Evolutionary conservation across 2,329 filamentous ascomycete species (phyloP).

Genomic region (Emmonsiellopsis sp.): DNA sequence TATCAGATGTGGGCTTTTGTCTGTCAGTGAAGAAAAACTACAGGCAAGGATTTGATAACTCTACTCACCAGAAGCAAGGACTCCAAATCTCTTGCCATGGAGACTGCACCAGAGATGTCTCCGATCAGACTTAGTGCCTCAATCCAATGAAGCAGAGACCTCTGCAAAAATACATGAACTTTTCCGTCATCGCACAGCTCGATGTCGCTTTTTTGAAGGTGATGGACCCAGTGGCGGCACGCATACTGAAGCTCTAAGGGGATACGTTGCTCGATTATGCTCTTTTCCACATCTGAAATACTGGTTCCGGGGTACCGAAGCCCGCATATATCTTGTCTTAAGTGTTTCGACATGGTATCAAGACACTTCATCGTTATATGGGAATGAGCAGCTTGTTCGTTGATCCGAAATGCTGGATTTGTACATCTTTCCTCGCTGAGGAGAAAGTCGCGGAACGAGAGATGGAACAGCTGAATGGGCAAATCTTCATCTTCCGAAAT

Average conservation of each 20-base stretch:
- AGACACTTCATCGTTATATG: constrained; percentile 10
- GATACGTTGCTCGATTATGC: background rate
- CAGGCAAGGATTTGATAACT: background rate
- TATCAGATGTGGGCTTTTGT: background rate
- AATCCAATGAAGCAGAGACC: constrained; percentile 2
- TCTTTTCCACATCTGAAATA: background rate
- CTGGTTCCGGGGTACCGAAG: constrained; percentile 9
- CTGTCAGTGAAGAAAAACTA: background rate
- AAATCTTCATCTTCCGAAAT: constrained; percentile 10
- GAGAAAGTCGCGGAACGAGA: constrained; percentile 22
- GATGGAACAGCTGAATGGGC: constrained; percentile 17
- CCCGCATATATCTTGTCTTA: constrained; percentile 14
- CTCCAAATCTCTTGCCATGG: background rate
- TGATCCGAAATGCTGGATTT: constrained; percentile 11
- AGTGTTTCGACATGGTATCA: constrained; percentile 6
- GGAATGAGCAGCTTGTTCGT: constrained; percentile 9
- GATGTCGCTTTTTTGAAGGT: background rate
- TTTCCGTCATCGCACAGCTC: background rate
- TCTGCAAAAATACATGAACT: background rate
- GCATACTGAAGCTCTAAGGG: constrained; percentile 1
- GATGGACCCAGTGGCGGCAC: background rate
- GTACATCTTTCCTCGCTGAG: constrained; percentile 8
- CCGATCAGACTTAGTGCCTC: constrained; percentile 5
- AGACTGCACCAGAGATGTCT: constrained; percentile 17
- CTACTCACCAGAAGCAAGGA: background rate